Evolutionary conservation across 495 filamentous ascomycete genomes (phyloP).

Genomic region (Xylaria curta): DNA sequence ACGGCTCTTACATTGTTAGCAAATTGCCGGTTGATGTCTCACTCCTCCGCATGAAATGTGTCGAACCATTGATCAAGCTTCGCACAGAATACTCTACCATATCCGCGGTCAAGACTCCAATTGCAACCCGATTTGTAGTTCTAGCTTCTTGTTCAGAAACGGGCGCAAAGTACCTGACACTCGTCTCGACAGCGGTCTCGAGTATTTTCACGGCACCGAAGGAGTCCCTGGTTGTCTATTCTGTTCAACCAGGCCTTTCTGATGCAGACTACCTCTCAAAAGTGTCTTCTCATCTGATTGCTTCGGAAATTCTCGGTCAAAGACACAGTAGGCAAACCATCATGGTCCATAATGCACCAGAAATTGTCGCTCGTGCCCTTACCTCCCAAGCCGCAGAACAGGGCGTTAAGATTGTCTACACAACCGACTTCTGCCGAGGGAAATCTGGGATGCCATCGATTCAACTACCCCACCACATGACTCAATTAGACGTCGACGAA

Average conservation of each 20-base stretch:
- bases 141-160: neutral
- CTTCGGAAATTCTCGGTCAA: neutral
- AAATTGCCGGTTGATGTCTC: neutral
- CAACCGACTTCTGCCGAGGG: neutral
- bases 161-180: neutral
- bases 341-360: constrained; percentile 9
- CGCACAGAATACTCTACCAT: neutral
- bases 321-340: neutral
- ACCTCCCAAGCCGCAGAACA: neutral
- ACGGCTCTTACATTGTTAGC: neutral
- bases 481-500: constrained; percentile 3
- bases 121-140: neutral
- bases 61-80: neutral
- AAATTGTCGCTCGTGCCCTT: neutral
- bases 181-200: neutral
- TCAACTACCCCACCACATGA: neutral
- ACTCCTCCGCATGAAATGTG: neutral
- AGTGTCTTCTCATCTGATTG: neutral
- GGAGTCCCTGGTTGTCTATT: neutral
- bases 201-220: neutral
- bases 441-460: neutral
- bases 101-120: neutral
- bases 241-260: neutral
- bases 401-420: neutral
- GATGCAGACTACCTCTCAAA: neutral